These are phyloP conservation scores for Xylariaceae sp. DNA, from an alignment of 2,329 filamentous ascomycete genomes.

Conservation along the genomic window DNA sequence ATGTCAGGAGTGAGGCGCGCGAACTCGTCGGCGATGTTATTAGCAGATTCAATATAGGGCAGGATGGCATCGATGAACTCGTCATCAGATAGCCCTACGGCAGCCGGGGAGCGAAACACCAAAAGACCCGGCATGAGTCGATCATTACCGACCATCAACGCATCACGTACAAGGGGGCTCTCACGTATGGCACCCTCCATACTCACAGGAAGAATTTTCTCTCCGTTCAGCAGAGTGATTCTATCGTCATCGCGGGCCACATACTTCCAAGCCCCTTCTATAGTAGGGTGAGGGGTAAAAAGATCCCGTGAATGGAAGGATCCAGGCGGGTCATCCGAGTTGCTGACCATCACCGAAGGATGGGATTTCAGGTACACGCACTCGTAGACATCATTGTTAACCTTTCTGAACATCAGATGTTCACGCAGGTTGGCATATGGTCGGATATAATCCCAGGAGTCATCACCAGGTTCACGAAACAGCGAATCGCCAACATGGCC, in stretches of 20 bases:
- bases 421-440: constrained; percentile 41
- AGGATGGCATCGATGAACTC: constrained; percentile 42
- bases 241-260: constrained; percentile 42
- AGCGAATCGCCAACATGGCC: constrained; percentile 47
- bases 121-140: constrained; percentile 38
- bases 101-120: constrained; percentile 34
- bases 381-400: constrained; percentile 40
- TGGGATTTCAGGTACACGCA: constrained; percentile 40
- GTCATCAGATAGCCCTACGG: constrained; percentile 32
- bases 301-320: constrained; percentile 43
- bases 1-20: constrained; percentile 47
- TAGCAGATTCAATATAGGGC: constrained; percentile 43
- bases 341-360: constrained; percentile 37
- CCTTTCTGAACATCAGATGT: constrained; percentile 43
- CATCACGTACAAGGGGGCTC: constrained; percentile 38
- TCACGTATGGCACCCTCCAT: constrained; percentile 41
- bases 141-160: constrained; percentile 40
- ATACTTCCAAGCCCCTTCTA: constrained; percentile 43
- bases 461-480: constrained; percentile 40
- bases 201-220: constrained; percentile 42
- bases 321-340: constrained; percentile 41
- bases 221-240: constrained; percentile 43
- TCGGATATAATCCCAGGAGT: constrained; percentile 47
- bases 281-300: constrained; percentile 41
- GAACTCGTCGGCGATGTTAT: constrained; percentile 45